Base-by-base conservation (phyloP, 2,329 filamentous ascomycete species). In the Chrysosporium queenslandicum region DNA sequence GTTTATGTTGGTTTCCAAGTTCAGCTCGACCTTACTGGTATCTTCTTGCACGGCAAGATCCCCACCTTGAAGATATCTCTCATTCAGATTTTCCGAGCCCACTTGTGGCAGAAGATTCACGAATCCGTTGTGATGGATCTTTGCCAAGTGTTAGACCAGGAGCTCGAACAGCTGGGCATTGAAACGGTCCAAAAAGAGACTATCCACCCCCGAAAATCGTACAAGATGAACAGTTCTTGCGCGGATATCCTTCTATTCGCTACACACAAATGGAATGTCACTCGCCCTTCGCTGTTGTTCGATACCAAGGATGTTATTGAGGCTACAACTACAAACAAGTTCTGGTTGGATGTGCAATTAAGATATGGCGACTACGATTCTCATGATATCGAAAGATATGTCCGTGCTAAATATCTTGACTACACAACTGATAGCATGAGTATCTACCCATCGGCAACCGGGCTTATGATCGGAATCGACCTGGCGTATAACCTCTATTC, bases 211-310 rank as follows among this genome's bases (percentile, higher is more conserved):
- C 81, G 92, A 80, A 98, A 98, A 73, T 96, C 89, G 3, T 98
- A 98, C 81, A 98, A 98, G 81, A 98, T 98, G 92, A 98, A 98
- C 77, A 96, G 90, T 63, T 97, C 91, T 53, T 97, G 92, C 64
- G 92, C 94, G 3, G 92, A 98, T 68, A 96, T 98, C 58, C 77
- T 97, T 51, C 79, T 98, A 8, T 98, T 98, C 65, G 91, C 92
- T 34, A 94, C 86, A 58, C 92, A 97, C 74, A 98, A 97, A 69
- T 98, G 94, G 94, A 97, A 94, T 58, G 90, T 98, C 49, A 96
- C 90, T 0, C 79, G 87, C 2, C 94, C 92, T 1, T 97, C 91
- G 2, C 80, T 95, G 61, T 75, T 98, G 2, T 95, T 94, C 65
- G 92, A 98, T 62, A 96, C 88, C 48, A 97, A 97, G 74, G 92